A percentile compares a stretch with the other conserved stretches of the same genome.
These are phyloP conservation scores for Kodamaea fukazawae DNA, from an alignment of 805 yeast species.

Conservation along the genomic window DNA sequence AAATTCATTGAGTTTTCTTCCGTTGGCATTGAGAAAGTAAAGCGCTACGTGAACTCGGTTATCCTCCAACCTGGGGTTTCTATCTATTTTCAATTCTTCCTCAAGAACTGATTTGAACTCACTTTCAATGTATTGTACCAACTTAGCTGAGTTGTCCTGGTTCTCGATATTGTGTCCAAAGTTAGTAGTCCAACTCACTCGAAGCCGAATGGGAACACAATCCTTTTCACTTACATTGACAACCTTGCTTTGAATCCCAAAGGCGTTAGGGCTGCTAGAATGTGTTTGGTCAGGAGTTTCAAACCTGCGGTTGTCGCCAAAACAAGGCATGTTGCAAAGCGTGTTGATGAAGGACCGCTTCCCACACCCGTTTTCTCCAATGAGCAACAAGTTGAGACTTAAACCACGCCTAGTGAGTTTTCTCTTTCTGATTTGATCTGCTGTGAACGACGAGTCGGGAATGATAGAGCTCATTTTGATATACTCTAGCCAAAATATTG, in stretches of 20 bases:
- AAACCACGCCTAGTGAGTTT: conserved; percentile 21
- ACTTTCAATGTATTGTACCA: conserved; percentile 9
- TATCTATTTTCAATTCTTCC: conserved; percentile 14
- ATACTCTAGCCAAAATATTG: too few species aligned
- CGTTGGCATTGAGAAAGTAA: conserved; percentile 19
- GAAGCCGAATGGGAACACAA: conserved; percentile 15
- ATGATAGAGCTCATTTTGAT: conserved; percentile 4
- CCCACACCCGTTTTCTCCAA: conserved; percentile 48
- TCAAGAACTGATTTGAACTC: conserved; percentile 10
- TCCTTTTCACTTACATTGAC: conserved; percentile 11
- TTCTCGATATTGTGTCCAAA: conserved; percentile 25
- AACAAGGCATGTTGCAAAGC: conserved; percentile 35
- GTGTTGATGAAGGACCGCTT: conserved; percentile 81
- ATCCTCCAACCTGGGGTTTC: conserved; percentile 17
- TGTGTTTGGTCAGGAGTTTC: too few species aligned
- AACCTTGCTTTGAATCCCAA: conserved; percentile 5
- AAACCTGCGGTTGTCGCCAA: too few species aligned
- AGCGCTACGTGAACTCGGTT: conserved; percentile 24
- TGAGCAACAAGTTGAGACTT: conserved; percentile 25
- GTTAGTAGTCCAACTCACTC: conserved; percentile 22
- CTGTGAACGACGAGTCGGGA: conserved; percentile 11
- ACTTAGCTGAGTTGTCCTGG: conserved; percentile 11
- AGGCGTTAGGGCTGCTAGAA: too few species aligned
- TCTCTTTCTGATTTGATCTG: conserved; percentile 22
- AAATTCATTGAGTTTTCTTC: conserved; percentile 46